Percentiles rank a stretch among this genome's conserved stretches.
Evolutionary conservation across 371 early-diverging fungal genomes (phyloP).

Genomic region (Rhizopus stolonifer): DNA sequence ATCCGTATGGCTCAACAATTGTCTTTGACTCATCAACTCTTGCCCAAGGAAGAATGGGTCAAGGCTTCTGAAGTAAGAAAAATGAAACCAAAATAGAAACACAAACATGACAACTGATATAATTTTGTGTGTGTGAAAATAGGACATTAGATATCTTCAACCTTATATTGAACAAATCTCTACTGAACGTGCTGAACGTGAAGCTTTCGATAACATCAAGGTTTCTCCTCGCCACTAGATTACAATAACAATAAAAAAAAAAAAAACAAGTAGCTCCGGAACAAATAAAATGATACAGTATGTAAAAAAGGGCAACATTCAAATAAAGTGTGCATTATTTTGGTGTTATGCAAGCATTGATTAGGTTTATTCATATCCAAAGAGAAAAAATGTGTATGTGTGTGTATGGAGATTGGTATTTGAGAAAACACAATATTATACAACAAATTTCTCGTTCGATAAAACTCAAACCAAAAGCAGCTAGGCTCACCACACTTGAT

Average conservation of each 20-base stretch:
- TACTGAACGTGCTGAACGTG: constrained; percentile 80
- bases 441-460: too few relatives aligned
- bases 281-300: too few relatives aligned
- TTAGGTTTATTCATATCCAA: too few relatives aligned
- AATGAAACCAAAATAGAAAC: not conserved
- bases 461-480: too few relatives aligned
- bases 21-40: constrained; percentile 68
- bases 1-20: constrained; percentile 81
- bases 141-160: constrained; percentile 74
- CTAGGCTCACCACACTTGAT: too few relatives aligned
- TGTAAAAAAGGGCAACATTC: too few relatives aligned
- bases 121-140: constrained; percentile 46
- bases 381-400: too few relatives aligned
- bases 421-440: too few relatives aligned
- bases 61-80: constrained; percentile 68
- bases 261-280: not conserved
- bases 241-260: not conserved
- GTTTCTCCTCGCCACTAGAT: constrained; percentile 34
- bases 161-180: constrained; percentile 85
- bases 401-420: too few relatives aligned
- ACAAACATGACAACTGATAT: constrained; percentile 1
- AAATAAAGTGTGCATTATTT: too few relatives aligned
- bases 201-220: constrained; percentile 70
- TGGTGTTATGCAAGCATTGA: too few relatives aligned
- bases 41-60: constrained; percentile 76